phyloP scores from a whole-genome alignment of 2,329 filamentous ascomycete genomes.

The Sporothrix phasma region DNA sequence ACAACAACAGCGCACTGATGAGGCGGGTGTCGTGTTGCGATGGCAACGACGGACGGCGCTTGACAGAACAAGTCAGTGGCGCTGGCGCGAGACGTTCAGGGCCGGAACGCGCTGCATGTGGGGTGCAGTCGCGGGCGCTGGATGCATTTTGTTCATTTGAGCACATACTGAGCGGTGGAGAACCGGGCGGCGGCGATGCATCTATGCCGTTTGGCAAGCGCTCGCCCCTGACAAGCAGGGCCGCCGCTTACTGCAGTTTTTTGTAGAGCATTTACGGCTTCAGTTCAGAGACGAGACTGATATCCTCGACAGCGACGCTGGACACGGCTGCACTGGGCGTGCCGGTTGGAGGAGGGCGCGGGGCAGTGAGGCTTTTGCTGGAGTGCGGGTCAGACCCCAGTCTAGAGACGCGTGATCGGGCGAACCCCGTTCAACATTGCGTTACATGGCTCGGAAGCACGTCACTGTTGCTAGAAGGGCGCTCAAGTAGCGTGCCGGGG shows the following conservation, averaged over 20 bases:
- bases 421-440: constrained; percentile 6
- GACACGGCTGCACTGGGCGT: constrained; percentile 4
- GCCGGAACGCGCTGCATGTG: constrained; percentile 2
- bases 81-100: not conserved
- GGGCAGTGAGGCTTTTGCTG: not conserved
- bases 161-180: not conserved
- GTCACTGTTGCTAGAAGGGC: not conserved
- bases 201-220: not conserved
- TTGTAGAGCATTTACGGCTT: not conserved
- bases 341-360: not conserved
- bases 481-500: not conserved
- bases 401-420: not conserved
- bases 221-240: not conserved
- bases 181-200: not conserved
- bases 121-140: not conserved
- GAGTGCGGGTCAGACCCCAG: not conserved
- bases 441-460: not conserved
- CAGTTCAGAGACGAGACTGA: not conserved
- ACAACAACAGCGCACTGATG: not conserved
- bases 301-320: constrained; percentile 4
- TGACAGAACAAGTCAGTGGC: not conserved
- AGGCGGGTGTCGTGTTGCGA: not conserved
- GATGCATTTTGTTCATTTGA: constrained; percentile 7
- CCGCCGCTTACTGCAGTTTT: not conserved
- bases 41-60: not conserved